Base-by-base conservation (phyloP, 129 eudicot species). In the Solidago caesia region DNA sequence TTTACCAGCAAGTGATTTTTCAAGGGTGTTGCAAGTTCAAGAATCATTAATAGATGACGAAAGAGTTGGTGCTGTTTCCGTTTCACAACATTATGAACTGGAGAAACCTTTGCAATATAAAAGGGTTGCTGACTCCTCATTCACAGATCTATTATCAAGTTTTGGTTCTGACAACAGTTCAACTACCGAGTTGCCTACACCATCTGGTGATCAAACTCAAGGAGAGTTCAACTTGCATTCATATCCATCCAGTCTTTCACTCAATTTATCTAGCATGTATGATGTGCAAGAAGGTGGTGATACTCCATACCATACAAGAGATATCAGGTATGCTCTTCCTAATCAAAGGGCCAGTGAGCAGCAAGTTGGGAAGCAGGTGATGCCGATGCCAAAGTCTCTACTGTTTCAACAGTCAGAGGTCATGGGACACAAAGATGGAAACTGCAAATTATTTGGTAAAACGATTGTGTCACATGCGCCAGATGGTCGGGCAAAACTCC, bases 11-110 rank as follows among this genome's bases (percentile, higher is more conserved):
- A 76, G 76, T 82, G 93, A 91, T 58, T 87, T 91, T 67, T 81
- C 94, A 44, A 85, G 97, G 86, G 92, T 88, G 89, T 91, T 87
- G 92, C 97, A 95, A 87, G 96, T 91, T 89, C 99, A 91, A 95
- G 97, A 95, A 79, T 63, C 77, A 69, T 84, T 81, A 64, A 64
- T 62, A 45, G 96, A 88, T 63, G 94, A 95, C 21, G 99, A 83
- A 65, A 94, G 85, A 79, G 67, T 59, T 46, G 96, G 84, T 64
- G 63, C 46, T 6, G 63, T 72, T 59, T 72, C 87, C 63, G 80
- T 85, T 74, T 84, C 92, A 27, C 83, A 78, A 49, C 82, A 84
- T 75, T 79, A 81, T 64, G 83, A 84, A 55, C 61, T 90, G 29
- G 98, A 86, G 15, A 92, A 83, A 48, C 77, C 79, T 87, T 68